Evolutionary conservation across 192 early-diverging fungal species (phyloP), one percentile per base, ranked within the genome.

Genomic region (Haplosporangium gracile): DNA sequence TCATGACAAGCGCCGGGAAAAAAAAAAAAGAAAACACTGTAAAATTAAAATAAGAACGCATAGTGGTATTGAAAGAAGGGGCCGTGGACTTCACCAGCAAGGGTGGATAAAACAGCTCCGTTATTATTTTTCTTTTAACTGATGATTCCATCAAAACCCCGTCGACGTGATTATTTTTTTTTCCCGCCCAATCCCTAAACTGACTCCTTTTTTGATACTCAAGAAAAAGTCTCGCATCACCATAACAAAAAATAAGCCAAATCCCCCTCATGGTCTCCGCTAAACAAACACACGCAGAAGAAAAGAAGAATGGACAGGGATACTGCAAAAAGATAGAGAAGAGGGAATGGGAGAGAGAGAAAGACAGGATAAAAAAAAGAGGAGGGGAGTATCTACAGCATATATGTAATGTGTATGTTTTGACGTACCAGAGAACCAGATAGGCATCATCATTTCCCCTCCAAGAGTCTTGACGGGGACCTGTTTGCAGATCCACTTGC

Each of bases 381-480:
- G 10, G n/a, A 32, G 49, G 15, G 20, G 36, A 39, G 45, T 38
- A 77, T 57, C 36, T 22, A 75, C 34, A 75, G 2, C 32, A 34
- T 7, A 34, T 36, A 18, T 55, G 47, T 36, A 34, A 34, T 9
- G 36, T 9, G 11, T 26, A 29, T 57, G 8, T 4, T 11, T 32
- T 9, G 0, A 75, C 79, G 63, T 80, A 85, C 83, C 73, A n/a
- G 83, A 77, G 42, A 85, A 80, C 83, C 83, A 85, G 26, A 85
- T 65, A 13, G 83, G 83, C 78, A 80, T 76, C 78, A 85, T 79
- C 83, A 85, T 85, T 75, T 85, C 83, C 1, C 83, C 83, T 40
- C 83, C 83, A 9, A 85, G 78, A 0, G 83, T 85, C 78, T 79
- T 79, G 74, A 85, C 77, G n/a, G 78, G 78, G 10, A 85, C 78